These are phyloP conservation scores for Turnera subulata DNA, from an alignment of 345 rosid genomes.

Conservation along the genomic window DNA sequence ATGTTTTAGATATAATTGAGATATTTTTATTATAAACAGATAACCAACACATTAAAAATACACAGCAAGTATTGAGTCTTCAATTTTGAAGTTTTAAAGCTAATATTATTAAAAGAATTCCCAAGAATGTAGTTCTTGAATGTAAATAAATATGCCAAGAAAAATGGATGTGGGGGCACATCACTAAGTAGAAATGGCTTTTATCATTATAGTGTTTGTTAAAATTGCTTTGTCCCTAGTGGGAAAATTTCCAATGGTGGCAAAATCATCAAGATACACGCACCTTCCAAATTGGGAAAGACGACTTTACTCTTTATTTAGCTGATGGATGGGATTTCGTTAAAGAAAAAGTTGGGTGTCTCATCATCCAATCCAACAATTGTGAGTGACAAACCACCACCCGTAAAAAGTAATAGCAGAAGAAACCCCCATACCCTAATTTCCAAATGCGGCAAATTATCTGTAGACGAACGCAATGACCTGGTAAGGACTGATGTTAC, in stretches of 20 bases:
- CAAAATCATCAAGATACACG: neutral
- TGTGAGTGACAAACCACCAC: neutral
- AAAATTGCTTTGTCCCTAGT: slow-evolving; percentile 13
- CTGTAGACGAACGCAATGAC: neutral
- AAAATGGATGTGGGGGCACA: neutral
- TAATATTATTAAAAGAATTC: too few species aligned
- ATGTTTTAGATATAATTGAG: too few species aligned
- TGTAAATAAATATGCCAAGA: too few species aligned
- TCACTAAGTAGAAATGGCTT: slow-evolving; percentile 8
- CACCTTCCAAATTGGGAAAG: slow-evolving; percentile 5
- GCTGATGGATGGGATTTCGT: neutral
- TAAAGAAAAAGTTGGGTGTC: neutral
- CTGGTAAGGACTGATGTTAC: neutral
- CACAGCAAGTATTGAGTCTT: too few species aligned
- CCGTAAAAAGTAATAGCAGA: neutral
- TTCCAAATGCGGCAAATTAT: neutral
- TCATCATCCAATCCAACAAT: neutral
- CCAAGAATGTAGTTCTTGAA: too few species aligned
- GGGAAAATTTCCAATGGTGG: slow-evolving; percentile 5
- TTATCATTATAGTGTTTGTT: slow-evolving; percentile 10
- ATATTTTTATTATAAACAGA: too few species aligned
- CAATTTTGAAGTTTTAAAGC: too few species aligned
- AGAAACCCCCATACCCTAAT: neutral
- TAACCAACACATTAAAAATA: too few species aligned
- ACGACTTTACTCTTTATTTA: neutral